A percentile compares a stretch with the other conserved stretches of the same genome.
phyloP scores from a whole-genome alignment of 176 grass and related monocot genomes.

The Pontederia paniculata region DNA sequence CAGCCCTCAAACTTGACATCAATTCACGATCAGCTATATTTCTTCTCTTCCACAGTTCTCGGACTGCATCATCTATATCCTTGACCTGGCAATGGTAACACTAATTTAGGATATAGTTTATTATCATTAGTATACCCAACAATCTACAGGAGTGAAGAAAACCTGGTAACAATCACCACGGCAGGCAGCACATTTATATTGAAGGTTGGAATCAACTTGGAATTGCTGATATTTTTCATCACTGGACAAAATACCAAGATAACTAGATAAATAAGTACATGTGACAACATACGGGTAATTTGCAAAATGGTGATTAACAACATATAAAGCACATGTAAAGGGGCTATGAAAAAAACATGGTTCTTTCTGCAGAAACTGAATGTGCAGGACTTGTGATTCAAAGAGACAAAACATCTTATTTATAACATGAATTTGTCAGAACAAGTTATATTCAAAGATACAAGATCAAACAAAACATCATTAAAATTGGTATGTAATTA shows the following conservation, averaged over 20 bases:
- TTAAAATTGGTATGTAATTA: too few relatives aligned
- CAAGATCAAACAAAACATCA: too few relatives aligned
- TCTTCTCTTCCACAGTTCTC: slow-evolving; percentile 87
- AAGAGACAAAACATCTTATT: too few relatives aligned
- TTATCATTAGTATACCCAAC: not conserved
- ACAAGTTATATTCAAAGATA: too few relatives aligned
- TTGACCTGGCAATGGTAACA: slow-evolving; percentile 38
- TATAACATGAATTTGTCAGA: too few relatives aligned
- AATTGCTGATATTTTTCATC: slow-evolving; percentile 96
- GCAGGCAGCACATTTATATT: slow-evolving; percentile 80
- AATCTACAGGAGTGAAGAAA: slow-evolving; percentile 24
- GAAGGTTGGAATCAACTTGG: slow-evolving; percentile 80
- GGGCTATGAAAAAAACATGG: too few relatives aligned
- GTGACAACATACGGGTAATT: not conserved
- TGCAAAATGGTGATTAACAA: slow-evolving; percentile 3
- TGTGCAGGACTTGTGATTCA: too few relatives aligned
- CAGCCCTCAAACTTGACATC: slow-evolving; percentile 65
- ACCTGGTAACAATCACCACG: slow-evolving; percentile 96
- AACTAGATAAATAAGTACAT: slow-evolving; percentile 8
- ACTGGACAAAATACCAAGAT: slow-evolving; percentile 33
- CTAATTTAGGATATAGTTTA: not conserved
- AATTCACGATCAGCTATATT: slow-evolving; percentile 61
- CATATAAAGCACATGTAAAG: slow-evolving; percentile 1
- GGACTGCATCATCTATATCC: slow-evolving; percentile 84
- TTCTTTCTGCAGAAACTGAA: too few relatives aligned